Percentiles rank a stretch among this genome's conserved stretches.
Conservation (phyloP, 179 eudicot genomes). For the Pouteria campechiana region DNA sequence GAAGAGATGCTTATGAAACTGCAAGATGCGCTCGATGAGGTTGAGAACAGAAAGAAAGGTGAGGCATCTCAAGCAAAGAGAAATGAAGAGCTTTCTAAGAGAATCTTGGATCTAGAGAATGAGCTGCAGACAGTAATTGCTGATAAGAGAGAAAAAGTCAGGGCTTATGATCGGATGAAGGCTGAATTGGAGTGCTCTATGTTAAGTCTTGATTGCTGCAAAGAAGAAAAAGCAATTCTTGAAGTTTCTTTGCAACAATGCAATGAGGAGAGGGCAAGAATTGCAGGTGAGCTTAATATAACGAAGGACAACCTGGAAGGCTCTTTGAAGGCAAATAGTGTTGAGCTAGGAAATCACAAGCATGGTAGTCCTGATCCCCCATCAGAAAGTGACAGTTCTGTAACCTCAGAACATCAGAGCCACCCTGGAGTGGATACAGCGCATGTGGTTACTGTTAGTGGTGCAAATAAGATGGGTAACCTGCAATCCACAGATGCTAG, state of each 20-base stretch:
- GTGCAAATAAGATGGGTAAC: too few relatives aligned
- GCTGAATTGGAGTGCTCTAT: slow-evolving; percentile 80
- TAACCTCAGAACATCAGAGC: too few relatives aligned
- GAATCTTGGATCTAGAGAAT: slow-evolving; percentile 52
- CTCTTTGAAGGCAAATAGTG: slow-evolving; percentile 16
- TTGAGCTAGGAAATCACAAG: slow-evolving; percentile 6
- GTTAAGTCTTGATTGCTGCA: slow-evolving; percentile 83
- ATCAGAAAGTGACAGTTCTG: too few relatives aligned
- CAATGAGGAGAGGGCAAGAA: slow-evolving; percentile 31
- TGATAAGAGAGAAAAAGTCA: slow-evolving; percentile 56
- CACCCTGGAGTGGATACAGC: slow-evolving; percentile 4
- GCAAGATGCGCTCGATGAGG: slow-evolving; percentile 78
- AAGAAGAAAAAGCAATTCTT: slow-evolving; percentile 80
- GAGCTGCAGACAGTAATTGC: slow-evolving; percentile 44
- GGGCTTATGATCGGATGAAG: slow-evolving; percentile 52
- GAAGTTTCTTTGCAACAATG: slow-evolving; percentile 42
- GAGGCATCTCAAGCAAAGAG: slow-evolving; percentile 59
- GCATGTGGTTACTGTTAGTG: slow-evolving; percentile 1
- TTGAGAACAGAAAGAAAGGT: slow-evolving; percentile 59
- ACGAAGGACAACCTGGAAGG: slow-evolving; percentile 32
- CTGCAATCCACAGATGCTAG: too few relatives aligned
- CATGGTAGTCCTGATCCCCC: slow-evolving; percentile 7
- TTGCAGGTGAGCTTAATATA: slow-evolving; percentile 31
- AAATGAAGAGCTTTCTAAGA: slow-evolving; percentile 59
- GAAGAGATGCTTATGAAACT: slow-evolving; percentile 86